A percentile compares a stretch with the other conserved stretches of the same genome.
Evolutionary conservation across 805 yeast species (phyloP).

Genomic region (Spathaspora gorwiae): DNA sequence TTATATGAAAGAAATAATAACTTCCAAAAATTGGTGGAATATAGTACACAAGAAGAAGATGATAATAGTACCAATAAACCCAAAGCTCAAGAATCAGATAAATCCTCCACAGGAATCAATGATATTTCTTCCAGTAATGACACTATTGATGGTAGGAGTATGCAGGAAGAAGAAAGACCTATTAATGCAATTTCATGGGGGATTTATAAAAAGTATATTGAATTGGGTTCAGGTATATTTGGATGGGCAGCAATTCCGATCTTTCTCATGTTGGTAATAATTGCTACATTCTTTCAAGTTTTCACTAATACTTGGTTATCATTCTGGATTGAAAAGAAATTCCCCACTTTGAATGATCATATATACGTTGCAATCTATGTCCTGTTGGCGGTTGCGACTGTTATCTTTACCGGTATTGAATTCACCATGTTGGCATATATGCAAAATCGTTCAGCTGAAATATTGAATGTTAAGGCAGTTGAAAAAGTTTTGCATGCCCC

Average conservation of each 20-base stretch:
- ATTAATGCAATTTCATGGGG: slow-evolving; percentile 37
- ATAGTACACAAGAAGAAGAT: slow-evolving; percentile 1
- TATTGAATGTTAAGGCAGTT: slow-evolving; percentile 35
- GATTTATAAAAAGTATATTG: slow-evolving; percentile 33
- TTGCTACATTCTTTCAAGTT: slow-evolving; percentile 38
- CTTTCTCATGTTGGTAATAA: slow-evolving; percentile 25
- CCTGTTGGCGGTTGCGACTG: slow-evolving; percentile 32
- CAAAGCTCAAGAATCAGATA: background rate
- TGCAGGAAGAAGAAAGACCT: slow-evolving; percentile 33
- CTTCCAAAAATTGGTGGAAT: slow-evolving; percentile 49
- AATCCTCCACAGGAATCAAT: background rate
- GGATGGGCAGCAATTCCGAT: slow-evolving; percentile 30
- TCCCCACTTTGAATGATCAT: slow-evolving; percentile 20
- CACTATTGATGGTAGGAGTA: slow-evolving; percentile 22
- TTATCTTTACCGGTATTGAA: slow-evolving; percentile 35
- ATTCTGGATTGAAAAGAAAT: slow-evolving; percentile 36
- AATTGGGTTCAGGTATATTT: slow-evolving; percentile 35
- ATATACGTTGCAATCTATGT: slow-evolving; percentile 35
- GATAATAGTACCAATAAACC: background rate
- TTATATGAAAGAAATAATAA: slow-evolving; percentile 33
- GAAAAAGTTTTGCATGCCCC: slow-evolving; percentile 37
- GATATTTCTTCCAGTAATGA: slow-evolving; percentile 5
- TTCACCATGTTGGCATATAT: slow-evolving; percentile 40
- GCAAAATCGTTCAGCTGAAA: slow-evolving; percentile 34
- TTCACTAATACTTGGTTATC: slow-evolving; percentile 45